Evolutionary conservation across 2,329 filamentous ascomycete genomes (phyloP), one percentile per base, ranked within the genome.

Genomic region (Colletotrichum noveboracense): DNA sequence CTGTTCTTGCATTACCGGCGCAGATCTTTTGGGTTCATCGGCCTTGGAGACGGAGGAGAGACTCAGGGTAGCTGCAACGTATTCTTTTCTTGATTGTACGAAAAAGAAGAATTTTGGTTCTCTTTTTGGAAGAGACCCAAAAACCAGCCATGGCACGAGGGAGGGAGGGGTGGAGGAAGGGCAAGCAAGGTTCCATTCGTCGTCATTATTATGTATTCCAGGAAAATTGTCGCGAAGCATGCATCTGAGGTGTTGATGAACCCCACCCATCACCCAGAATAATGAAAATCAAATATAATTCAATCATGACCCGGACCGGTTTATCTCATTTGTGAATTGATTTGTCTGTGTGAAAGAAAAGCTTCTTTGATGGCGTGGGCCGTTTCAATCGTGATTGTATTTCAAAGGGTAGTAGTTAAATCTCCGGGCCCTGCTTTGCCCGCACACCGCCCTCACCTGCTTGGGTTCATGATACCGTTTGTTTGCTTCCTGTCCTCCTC

Each of bases 371-470:
- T 36, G 34, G 18, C 36, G 32, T 56, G 30, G 60, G 69, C 60
- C 64, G 60, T 65, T 69, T 69, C 65, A 76, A 48, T 58, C 58
- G 58, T 76, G 65, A 76, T 69, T 69, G 30, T 32, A 74, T 76
- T 67, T 66, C 36, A 66, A 58, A 71, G 64, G n/a, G 55, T 66
- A n/a, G 36, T 62, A 36, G 58, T 21, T 48, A 13, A 62, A 30
- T 62, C 32, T 66, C 34, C 38, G 48, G 64, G 65, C 70, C 74
- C 36, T 76, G 74, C 65, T 74, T 60, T 69, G 64, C 65, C 58
- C 38, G 38, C 6, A 48, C 38, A 48, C 38, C 38, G 38, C 38
- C 64, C 34, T 34, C 70, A 56, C 70, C 58, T 69, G 65, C 58
- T 76, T 30, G 24, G 43, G 38, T 69, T 71, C 58, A 74, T 69